Evolutionary conservation across 2,329 filamentous ascomycete species (phyloP), one percentile per base, ranked within the genome.

Genomic region (Sporothrix globosa): DNA sequence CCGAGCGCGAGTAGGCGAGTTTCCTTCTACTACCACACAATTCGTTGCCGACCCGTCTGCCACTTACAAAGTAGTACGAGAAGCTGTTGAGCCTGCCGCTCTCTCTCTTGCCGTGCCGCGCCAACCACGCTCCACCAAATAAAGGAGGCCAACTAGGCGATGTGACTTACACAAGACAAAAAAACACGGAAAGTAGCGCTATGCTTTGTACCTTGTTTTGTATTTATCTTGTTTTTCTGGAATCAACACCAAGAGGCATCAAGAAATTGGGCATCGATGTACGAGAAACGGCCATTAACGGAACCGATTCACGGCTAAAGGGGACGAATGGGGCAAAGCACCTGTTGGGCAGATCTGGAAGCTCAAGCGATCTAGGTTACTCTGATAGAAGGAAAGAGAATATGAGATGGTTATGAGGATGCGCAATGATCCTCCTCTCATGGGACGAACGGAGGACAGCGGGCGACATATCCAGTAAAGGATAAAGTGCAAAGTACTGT

Each of bases 381-480:
- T 34, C 6, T 34, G 24, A 27, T 10, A n/a, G 44, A 30, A 50
- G 19, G 19, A 19, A 50, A 27, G 27, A n/a, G 21, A 30, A 17
- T 11, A 52, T 17, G 48, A 44, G 13, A 24, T 53, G 46, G 46
- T n/a, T n/a, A n/a, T 39, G 5, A 39, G n/a, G 19, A 44, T 54
- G 50, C 50, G 50, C 66, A n/a, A 27, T 68, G 52, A 56, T 44
- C 34, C 46, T 44, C 66, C 24, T 50, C 19, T 39, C 34, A 56
- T 56, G 50, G 66, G 50, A 60, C 53, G 53, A 41, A 67, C 34
- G 41, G 60, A 13, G 11, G 9, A 44, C 4, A 65, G 24, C 56
- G 14, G n/a, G 34, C n/a, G 56, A 61, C 56, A 61, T 7, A 4
- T 44, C 4, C 34, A 44, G 56, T 44, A 61, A 4, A 44, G 56